Conservation (phyloP, 495 filamentous ascomycete genomes). For the Neurospora sp. region DNA sequence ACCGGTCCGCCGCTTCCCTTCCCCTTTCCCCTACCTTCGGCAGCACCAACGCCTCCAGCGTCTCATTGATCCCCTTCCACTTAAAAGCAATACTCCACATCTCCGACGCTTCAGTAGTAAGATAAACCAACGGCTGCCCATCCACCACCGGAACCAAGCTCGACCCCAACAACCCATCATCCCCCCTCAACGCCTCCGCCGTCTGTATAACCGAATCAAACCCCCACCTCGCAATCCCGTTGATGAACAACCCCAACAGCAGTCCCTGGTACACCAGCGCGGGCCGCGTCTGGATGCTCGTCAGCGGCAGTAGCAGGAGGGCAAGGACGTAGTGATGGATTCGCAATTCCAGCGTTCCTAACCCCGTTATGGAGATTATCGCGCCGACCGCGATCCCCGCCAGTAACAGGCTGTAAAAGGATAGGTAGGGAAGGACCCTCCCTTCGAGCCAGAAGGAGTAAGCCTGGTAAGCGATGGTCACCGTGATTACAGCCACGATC, state of each 20-base stretch:
- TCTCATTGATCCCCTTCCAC: conserved; percentile 29
- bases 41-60: background rate
- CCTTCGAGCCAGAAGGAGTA: conserved; percentile 65
- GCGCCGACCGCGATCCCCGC: conserved; percentile 51
- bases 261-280: conserved; percentile 76
- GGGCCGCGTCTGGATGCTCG: conserved; percentile 70
- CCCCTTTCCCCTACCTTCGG: background rate
- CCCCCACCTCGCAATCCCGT: conserved; percentile 87
- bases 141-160: conserved; percentile 50
- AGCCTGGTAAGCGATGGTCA: conserved; percentile 53
- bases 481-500: conserved; percentile 51
- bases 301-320: conserved; percentile 69
- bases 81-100: conserved; percentile 39
- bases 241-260: conserved; percentile 83
- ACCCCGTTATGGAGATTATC: conserved; percentile 42
- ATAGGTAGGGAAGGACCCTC: conserved; percentile 54
- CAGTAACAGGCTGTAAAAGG: conserved; percentile 56
- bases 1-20: background rate
- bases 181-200: conserved; percentile 47
- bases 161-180: conserved; percentile 56
- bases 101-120: background rate
- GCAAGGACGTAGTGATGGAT: conserved; percentile 96
- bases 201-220: conserved; percentile 87
- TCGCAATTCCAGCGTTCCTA: conserved; percentile 54
- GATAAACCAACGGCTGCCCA: conserved; percentile 29